Evolutionary conservation across 2,329 filamentous ascomycete genomes (phyloP).

Genomic region (Phaeoacremonium minimum): DNA sequence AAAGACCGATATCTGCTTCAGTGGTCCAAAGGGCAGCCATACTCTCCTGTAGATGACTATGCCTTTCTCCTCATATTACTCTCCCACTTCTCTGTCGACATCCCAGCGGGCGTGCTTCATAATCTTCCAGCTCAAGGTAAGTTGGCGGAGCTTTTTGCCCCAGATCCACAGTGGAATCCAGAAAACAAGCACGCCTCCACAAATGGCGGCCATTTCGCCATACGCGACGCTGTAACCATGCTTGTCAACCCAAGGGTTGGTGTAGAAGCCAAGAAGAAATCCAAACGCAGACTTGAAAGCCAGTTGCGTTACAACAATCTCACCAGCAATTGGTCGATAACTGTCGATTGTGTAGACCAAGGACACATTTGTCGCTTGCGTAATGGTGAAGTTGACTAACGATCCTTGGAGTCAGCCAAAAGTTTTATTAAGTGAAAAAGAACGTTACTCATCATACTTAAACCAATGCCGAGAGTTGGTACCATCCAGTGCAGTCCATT

Average conservation of each 20-base stretch:
- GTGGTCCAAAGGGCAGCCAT: too few species aligned
- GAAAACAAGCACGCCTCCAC: slow-evolving; percentile 32
- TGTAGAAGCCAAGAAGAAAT: slow-evolving; percentile 50
- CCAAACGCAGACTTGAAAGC: slow-evolving; percentile 48
- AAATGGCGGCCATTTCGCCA: slow-evolving; percentile 46
- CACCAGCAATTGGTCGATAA: slow-evolving; percentile 47
- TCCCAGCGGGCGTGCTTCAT: slow-evolving; percentile 37
- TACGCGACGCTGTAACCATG: slow-evolving; percentile 41
- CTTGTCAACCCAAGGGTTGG: slow-evolving; percentile 45
- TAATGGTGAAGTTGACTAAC: slow-evolving; percentile 43
- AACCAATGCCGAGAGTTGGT: slow-evolving; percentile 43
- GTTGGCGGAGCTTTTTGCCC: slow-evolving; percentile 36
- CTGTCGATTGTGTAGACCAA: slow-evolving; percentile 48
- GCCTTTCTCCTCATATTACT: slow-evolving; percentile 29
- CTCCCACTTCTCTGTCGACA: slow-evolving; percentile 44
- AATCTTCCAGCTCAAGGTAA: slow-evolving; percentile 38
- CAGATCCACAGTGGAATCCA: slow-evolving; percentile 44
- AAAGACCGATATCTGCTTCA: too few species aligned
- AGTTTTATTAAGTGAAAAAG: neutral
- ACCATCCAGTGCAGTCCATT: slow-evolving; percentile 42
- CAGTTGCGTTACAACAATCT: slow-evolving; percentile 40
- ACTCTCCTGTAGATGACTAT: too few species aligned
- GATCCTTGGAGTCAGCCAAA: slow-evolving; percentile 2
- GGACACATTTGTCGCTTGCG: slow-evolving; percentile 44
- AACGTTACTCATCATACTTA: slow-evolving; percentile 29